Evolutionary conservation across 1,139 yeast species (phyloP).

Genomic region (Yamadazyma atmosphaerica): DNA sequence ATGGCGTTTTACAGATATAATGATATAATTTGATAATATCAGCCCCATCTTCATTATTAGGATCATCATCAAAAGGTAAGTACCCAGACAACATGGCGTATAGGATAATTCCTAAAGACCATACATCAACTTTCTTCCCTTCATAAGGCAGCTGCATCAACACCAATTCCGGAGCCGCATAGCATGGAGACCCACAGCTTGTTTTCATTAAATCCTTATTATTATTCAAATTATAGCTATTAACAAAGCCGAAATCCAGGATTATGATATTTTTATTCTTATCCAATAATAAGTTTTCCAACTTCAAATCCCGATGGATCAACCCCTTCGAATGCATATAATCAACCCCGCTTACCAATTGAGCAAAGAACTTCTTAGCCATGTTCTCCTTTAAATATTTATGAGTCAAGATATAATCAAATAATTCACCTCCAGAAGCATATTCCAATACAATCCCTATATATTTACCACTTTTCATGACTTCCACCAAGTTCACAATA

Average conservation of each 20-base stretch:
- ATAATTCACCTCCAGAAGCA: slow-evolving; percentile 96
- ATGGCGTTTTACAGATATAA: slow-evolving; percentile 86
- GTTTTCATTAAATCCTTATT: slow-evolving; percentile 86
- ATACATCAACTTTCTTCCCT: slow-evolving; percentile 92
- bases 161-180: slow-evolving; percentile 97
- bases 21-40: slow-evolving; percentile 89
- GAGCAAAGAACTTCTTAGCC: slow-evolving; percentile 89
- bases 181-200: slow-evolving; percentile 96
- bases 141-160: slow-evolving; percentile 84
- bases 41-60: slow-evolving; percentile 93
- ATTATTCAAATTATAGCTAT: slow-evolving; percentile 62
- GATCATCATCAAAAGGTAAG: slow-evolving; percentile 96
- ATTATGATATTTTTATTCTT: slow-evolving; percentile 78
- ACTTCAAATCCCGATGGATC: slow-evolving; percentile 77
- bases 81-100: slow-evolving; percentile 98
- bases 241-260: slow-evolving; percentile 90
- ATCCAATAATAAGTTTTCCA: slow-evolving; percentile 71
- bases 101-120: slow-evolving; percentile 95
- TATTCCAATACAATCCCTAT: slow-evolving; percentile 95
- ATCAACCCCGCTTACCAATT: slow-evolving; percentile 88
- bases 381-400: slow-evolving; percentile 81
- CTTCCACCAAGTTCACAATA: slow-evolving; percentile 88
- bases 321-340: slow-evolving; percentile 85
- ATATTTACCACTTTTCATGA: slow-evolving; percentile 88
- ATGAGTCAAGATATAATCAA: slow-evolving; percentile 86